Evolutionary conservation across 1,284 basidiomycete genomes (phyloP), one percentile per base, ranked within the genome.

Genomic region (Tilletia caries): DNA sequence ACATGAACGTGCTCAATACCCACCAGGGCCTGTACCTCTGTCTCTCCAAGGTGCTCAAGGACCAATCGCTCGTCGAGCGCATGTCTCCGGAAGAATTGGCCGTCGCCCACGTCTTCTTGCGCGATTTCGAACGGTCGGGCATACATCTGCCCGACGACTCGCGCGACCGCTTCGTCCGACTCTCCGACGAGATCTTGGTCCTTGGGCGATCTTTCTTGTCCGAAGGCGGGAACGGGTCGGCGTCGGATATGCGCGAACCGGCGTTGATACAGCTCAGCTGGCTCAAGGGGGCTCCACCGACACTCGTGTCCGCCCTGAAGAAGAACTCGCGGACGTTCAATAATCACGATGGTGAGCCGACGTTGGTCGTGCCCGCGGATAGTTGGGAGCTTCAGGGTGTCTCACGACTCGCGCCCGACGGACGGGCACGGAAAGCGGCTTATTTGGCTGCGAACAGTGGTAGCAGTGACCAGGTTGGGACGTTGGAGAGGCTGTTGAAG

Each of bases 1-100:
- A 92, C 84, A 98, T 98, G 95, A 98, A 98, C 85, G 90, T 92
- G 48, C 87, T 98, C 71, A 98, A 98, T 84, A 98, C 95, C 20
- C 88, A 97, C 86, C 90, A 91, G n/a, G 93, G 91, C 23, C 86
- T 98, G 52, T 97, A 96, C 79, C 32, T 29, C 13, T 62, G 58
- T 23, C 58, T 62, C 92, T 85, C 93, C 92, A 82, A 84, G 85
- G 71, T 29, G 3, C 27, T 25, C 13, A 62, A 64, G 25, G 50
- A 64, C 25, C 8, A 64, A 1, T 60, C 69, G 13, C 75, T 77
- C 27, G 81, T 86, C 20, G 71, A 79, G 10, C 77, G 80, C 64
- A 64, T 85, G 74, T 69, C 83, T 67, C 52, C 68, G 4, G 80
- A 83, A 37, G 84, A 83, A 50, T 80, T 71, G 79, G 86, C 77